These are phyloP conservation scores for Gamsiella multidivaricata DNA, from an alignment of 192 early-diverging fungal species.

Conservation along the genomic window DNA sequence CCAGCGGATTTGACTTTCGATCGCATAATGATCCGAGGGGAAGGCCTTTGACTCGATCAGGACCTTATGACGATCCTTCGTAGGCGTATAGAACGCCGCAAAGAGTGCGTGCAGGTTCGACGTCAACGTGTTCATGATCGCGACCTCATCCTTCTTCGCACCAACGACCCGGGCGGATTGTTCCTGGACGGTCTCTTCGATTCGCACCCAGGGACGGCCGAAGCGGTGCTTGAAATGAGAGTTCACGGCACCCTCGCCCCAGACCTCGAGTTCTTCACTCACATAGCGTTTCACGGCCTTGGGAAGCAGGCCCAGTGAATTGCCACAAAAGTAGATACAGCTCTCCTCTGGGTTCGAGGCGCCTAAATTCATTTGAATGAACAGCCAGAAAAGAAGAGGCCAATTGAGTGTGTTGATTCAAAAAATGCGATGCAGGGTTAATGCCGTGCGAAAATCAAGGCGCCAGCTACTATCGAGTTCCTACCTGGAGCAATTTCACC, in stretches of 20 bases:
- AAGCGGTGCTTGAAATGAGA: constrained; percentile 90
- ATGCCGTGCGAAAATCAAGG: background rate
- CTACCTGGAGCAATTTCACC: constrained; percentile 58
- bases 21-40: constrained; percentile 95
- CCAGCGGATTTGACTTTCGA: constrained; percentile 89
- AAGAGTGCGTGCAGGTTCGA: constrained; percentile 92
- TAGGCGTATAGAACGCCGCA: constrained; percentile 94
- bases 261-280: constrained; percentile 91
- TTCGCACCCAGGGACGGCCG: constrained; percentile 86
- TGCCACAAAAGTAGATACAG: constrained; percentile 91
- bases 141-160: constrained; percentile 80
- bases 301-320: constrained; percentile 93
- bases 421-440: no score
- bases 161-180: constrained; percentile 85
- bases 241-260: constrained; percentile 86
- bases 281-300: constrained; percentile 70
- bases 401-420: no score
- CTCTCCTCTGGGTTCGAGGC: constrained; percentile 43
- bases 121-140: constrained; percentile 94
- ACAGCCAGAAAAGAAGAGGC: background rate
- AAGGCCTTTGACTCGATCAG: constrained; percentile 94
- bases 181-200: constrained; percentile 81
- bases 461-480: background rate
- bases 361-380: constrained; percentile 1
- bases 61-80: constrained; percentile 77